Base-by-base conservation (phyloP, 345 rosid genomes). In the Pugionium cornutum region DNA sequence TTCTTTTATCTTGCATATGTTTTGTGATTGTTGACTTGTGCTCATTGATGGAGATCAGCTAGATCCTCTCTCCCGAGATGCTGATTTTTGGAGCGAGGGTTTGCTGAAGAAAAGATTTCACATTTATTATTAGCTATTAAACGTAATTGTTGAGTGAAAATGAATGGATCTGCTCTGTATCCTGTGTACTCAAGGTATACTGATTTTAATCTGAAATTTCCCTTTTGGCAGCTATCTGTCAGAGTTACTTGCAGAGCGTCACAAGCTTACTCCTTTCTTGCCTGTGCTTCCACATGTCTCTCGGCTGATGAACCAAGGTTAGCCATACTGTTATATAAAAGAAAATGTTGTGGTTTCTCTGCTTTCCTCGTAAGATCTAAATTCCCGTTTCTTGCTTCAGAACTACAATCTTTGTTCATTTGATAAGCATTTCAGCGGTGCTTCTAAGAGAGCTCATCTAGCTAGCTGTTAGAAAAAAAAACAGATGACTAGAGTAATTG, bases 271-370 rank as follows among this genome's bases (percentile, higher is more conserved):
- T 75, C 94, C 92, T 1, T 89, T 92, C 66, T 11, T 80, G 80
- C 82, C 87, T 5, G 87, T 92, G 53, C 83, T 92, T 30, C 94
- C 94, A 55, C 66, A 76, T 79, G 75, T 81, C 4, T 80, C 68
- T 77, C 83, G 91, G 36, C 75, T 92, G 61, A 73, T 92, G 78
- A 89, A 69, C 75, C 96, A 89, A 76, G 96, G 98, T 89, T 51
- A 83, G 91, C 68, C 49, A 47, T 56, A 56, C 53, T 48, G 8
- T 56, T 54, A 47, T 9, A 41, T 40, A n/a, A 26, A 44, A 40
- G 11, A 2, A 63, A 37, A 10, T 6, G 4, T 64, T 51, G 1
- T 64, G 9, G 41, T 72, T 57, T 71, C 63, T 48, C 48, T 55
- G 9, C 26, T 18, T 71, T 42, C 52, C 6, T 49, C 70, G 18